Percentiles rank a stretch among this genome's conserved stretches.
Conservation (phyloP, 805 yeast species). For the Monosporozyma solicola region DNA sequence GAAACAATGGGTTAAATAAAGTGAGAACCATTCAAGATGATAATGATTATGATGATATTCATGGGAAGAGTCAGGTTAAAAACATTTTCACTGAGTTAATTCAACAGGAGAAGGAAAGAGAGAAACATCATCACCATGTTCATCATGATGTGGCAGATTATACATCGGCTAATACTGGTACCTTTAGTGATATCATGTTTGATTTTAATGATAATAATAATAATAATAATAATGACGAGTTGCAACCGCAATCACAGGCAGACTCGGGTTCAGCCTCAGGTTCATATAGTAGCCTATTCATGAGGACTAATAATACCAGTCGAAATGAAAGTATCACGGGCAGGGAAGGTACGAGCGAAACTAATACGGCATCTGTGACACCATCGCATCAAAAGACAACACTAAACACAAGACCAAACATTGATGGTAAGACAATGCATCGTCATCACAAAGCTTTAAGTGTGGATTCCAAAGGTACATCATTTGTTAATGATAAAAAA, state of each 20-base stretch:
- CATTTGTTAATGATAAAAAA: slow-evolving; percentile 14
- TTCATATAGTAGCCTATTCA: not conserved
- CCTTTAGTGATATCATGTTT: slow-evolving; percentile 23
- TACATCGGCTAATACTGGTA: slow-evolving; percentile 24
- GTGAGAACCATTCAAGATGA: slow-evolving; percentile 1
- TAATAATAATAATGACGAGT: not conserved
- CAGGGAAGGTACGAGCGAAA: not conserved
- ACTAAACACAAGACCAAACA: not conserved
- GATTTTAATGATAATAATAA: slow-evolving; percentile 1
- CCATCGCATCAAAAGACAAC: not conserved
- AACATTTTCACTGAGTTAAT: slow-evolving; percentile 4
- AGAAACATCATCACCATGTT: not conserved
- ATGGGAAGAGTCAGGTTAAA: not conserved
- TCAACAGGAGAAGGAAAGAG: slow-evolving; percentile 2
- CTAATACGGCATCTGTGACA: not conserved
- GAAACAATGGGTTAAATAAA: slow-evolving; percentile 2
- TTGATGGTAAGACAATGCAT: not conserved
- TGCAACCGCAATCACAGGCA: not conserved
- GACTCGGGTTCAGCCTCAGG: not conserved
- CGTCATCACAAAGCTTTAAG: not conserved
- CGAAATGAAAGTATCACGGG: not conserved
- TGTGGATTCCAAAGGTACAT: not conserved
- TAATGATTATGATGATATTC: slow-evolving; percentile 1
- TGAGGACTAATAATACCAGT: not conserved
- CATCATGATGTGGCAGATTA: slow-evolving; percentile 12